phyloP scores from a whole-genome alignment of 768 basidiomycete genomes.

The Macrolepiota dolichaula region DNA sequence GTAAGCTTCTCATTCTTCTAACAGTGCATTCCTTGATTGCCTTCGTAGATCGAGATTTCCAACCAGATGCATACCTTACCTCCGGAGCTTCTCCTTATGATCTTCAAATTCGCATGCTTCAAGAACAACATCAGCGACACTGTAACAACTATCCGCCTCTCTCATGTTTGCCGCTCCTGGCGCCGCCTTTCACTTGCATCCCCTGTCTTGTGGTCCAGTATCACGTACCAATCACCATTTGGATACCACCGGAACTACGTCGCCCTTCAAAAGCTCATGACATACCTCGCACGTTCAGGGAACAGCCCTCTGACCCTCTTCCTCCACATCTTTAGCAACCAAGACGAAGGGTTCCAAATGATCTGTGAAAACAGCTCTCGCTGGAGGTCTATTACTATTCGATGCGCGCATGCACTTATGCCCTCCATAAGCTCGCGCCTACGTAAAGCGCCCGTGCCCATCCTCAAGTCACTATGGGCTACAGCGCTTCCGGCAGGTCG shows the following conservation, averaged over 20 bases:
- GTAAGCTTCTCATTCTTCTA: not conserved
- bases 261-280: slow-evolving; percentile 10
- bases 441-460: slow-evolving; percentile 6
- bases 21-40: not conserved
- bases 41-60: not conserved
- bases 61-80: not conserved
- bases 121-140: slow-evolving; percentile 1
- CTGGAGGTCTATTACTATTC: slow-evolving; percentile 6
- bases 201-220: slow-evolving; percentile 9
- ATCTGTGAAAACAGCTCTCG: slow-evolving; percentile 7
- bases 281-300: slow-evolving; percentile 8
- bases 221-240: slow-evolving; percentile 10
- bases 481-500: slow-evolving; percentile 5
- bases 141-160: slow-evolving; percentile 5
- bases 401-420: slow-evolving; percentile 3
- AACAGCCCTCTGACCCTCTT: slow-evolving; percentile 2
- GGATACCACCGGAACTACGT: slow-evolving; percentile 10
- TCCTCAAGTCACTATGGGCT: slow-evolving; percentile 5
- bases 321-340: not conserved
- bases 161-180: slow-evolving; percentile 12
- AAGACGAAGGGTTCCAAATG: slow-evolving; percentile 12
- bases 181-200: slow-evolving; percentile 9
- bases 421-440: slow-evolving; percentile 6
- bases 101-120: slow-evolving; percentile 10
- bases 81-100: slow-evolving; percentile 11